Evolutionary conservation across 768 basidiomycete species (phyloP), one percentile per base, ranked within the genome.

Genomic region (Mycena epipterygia): DNA sequence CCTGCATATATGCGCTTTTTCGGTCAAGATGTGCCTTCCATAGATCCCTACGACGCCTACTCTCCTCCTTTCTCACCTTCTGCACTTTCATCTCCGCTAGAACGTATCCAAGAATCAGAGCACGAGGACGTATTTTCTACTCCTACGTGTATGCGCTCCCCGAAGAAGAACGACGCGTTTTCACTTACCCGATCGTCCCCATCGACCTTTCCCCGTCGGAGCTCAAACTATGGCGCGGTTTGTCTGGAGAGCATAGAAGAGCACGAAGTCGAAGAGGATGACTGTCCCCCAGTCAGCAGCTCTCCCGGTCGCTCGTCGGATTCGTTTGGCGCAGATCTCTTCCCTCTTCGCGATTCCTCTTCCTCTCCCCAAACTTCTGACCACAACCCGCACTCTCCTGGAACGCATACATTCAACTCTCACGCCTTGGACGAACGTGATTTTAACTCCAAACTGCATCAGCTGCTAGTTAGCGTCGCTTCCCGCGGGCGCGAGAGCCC

Each of bases 281-380:
- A 19, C 39, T 44, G 58, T 51, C 69, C 73, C 9, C 69, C 69
- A 12, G 30, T 60, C 51, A 73, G 69, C 60, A 71, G 73, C 55
- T 71, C 70, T 21, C 69, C 73, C 4, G 37, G 58, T 29, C 63
- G 66, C 37, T 74, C 67, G 13, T 73, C 72, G 2, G 68, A 70
- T 32, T 41, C 60, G 5, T 60, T 70, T 46, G 46, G 46, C 23
- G 46, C 46, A 16, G 46, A 48, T 27, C 25, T 48, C 23, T 73
- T 73, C 46, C 72, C 68, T 17, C 29, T 21, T 19, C 14, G 55
- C 30, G 57, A 64, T 1, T 44, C 57, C 5, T 27, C 48, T 12
- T 73, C 68, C 17, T 62, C 72, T 14, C 72, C 72, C 1, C 64
- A 62, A 9, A 73, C 72, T 7, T 68, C 67, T 25, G 46, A 61